Percentiles rank a stretch among this genome's conserved stretches.
Evolutionary conservation across 495 filamentous ascomycete genomes (phyloP).

Genomic region (Neurospora terricola): DNA sequence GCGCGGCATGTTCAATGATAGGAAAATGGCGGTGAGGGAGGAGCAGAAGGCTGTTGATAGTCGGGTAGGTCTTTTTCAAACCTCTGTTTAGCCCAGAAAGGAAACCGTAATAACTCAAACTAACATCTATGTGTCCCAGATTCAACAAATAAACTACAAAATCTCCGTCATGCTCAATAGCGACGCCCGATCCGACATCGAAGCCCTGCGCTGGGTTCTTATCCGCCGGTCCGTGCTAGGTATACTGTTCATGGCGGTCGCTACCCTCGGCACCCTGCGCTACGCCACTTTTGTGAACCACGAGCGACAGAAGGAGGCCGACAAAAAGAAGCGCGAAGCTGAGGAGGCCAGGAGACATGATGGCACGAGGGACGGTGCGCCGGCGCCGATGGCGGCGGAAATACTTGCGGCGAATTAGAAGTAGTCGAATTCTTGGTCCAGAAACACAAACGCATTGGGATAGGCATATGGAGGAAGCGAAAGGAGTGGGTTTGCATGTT

Average conservation of each 20-base stretch:
- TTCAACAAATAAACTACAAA: constrained; percentile 89
- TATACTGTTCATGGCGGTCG: constrained; percentile 50
- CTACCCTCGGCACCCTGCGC: constrained; percentile 37
- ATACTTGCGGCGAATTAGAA: constrained; percentile 36
- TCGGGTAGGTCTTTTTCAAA: constrained; percentile 33
- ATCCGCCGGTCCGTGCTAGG: constrained; percentile 78
- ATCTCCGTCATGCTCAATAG: constrained; percentile 80
- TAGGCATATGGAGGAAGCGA: neutral
- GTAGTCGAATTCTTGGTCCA: neutral
- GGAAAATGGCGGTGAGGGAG: constrained; percentile 81
- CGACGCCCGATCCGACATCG: constrained; percentile 82
- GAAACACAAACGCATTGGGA: neutral
- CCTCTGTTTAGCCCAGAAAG: neutral
- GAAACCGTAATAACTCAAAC: neutral
- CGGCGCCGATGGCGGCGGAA: constrained; percentile 32
- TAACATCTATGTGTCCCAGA: constrained; percentile 31
- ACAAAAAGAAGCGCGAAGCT: constrained; percentile 19
- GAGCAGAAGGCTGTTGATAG: constrained; percentile 77
- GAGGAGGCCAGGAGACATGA: constrained; percentile 24
- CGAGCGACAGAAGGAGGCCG: constrained; percentile 30
- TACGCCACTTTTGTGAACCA: constrained; percentile 37
- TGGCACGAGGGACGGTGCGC: constrained; percentile 28
- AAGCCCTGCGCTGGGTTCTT: constrained; percentile 81
- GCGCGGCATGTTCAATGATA: constrained; percentile 91
- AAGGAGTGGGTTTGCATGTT: neutral